Conservation (phyloP, 352 stramenopile species). For the Pythium oligandrum region DNA sequence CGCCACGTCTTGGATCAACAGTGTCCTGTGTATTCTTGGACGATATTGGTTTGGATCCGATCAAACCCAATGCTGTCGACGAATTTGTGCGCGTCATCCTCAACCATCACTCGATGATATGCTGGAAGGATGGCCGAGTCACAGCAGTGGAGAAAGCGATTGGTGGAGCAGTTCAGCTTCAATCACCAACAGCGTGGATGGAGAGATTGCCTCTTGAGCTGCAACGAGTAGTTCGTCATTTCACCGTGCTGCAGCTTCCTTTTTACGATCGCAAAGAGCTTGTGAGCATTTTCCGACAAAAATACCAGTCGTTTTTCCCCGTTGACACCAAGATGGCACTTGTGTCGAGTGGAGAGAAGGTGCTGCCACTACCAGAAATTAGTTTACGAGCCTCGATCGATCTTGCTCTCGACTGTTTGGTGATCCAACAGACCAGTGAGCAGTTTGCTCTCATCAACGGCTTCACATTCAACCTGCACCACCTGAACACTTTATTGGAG, state of each 20-base stretch:
- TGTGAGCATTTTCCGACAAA: slow-evolving; percentile 36
- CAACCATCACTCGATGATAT: slow-evolving; percentile 38
- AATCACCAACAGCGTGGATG: background rate
- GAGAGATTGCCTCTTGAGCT: background rate
- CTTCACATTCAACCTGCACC: slow-evolving; percentile 49
- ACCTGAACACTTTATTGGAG: slow-evolving; percentile 31
- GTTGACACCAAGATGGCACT: background rate
- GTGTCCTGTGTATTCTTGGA: slow-evolving; percentile 49
- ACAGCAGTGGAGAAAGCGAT: slow-evolving; percentile 28
- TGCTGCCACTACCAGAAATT: slow-evolving; percentile 37
- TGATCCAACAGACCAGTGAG: slow-evolving; percentile 25
- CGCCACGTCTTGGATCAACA: no score
- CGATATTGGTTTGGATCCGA: slow-evolving; percentile 23
- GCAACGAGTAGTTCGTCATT: slow-evolving; percentile 42
- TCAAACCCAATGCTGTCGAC: slow-evolving; percentile 9
- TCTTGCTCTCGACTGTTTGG: slow-evolving; percentile 31
- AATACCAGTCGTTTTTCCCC: slow-evolving; percentile 2
- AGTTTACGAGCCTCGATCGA: slow-evolving; percentile 51
- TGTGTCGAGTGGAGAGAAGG: slow-evolving; percentile 3
- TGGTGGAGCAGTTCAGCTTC: slow-evolving; percentile 30
- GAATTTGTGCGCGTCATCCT: slow-evolving; percentile 48
- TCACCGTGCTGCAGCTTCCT: slow-evolving; percentile 37
- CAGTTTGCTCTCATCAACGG: slow-evolving; percentile 5
- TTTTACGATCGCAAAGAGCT: slow-evolving; percentile 41
- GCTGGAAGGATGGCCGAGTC: slow-evolving; percentile 23